Conservation (phyloP, 2,329 filamentous ascomycete species). For the Aureobasidium leucospermi region DNA sequence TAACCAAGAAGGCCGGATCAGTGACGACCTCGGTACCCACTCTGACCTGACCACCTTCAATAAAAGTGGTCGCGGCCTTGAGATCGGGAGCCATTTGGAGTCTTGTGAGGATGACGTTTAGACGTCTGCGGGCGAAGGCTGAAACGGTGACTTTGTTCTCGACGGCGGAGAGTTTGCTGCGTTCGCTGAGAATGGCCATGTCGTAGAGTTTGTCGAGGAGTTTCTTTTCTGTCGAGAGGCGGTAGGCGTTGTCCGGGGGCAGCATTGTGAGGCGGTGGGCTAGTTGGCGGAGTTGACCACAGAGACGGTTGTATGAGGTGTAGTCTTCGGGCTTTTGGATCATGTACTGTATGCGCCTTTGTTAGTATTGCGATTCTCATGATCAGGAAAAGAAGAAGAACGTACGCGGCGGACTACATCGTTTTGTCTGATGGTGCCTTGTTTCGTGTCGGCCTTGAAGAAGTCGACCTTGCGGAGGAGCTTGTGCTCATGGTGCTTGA, state of each 20-base stretch:
- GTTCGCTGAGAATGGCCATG: constrained; percentile 68
- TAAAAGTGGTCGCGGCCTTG: constrained; percentile 69
- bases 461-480: constrained; percentile 90
- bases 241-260: constrained; percentile 67
- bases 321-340: constrained; percentile 89
- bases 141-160: constrained; percentile 85
- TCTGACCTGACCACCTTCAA: constrained; percentile 89
- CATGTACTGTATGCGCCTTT: constrained; percentile 16
- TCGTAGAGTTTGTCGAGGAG: constrained; percentile 87
- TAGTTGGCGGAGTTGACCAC: constrained; percentile 71
- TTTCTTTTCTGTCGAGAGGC: constrained; percentile 77
- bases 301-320: constrained; percentile 41
- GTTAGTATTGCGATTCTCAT: not conserved
- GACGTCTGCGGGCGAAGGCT: constrained; percentile 48
- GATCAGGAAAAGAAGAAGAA: not conserved
- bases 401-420: constrained; percentile 44
- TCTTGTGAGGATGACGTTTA: constrained; percentile 73
- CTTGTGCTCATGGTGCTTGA: constrained; percentile 95
- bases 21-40: constrained; percentile 87
- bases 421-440: constrained; percentile 4
- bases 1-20: constrained; percentile 83
- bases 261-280: constrained; percentile 82
- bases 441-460: constrained; percentile 58
- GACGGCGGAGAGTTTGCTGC: constrained; percentile 60
- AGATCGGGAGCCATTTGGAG: constrained; percentile 88